phyloP scores from a whole-genome alignment of 2,329 filamentous ascomycete genomes.

The Colletotrichum paranaense region DNA sequence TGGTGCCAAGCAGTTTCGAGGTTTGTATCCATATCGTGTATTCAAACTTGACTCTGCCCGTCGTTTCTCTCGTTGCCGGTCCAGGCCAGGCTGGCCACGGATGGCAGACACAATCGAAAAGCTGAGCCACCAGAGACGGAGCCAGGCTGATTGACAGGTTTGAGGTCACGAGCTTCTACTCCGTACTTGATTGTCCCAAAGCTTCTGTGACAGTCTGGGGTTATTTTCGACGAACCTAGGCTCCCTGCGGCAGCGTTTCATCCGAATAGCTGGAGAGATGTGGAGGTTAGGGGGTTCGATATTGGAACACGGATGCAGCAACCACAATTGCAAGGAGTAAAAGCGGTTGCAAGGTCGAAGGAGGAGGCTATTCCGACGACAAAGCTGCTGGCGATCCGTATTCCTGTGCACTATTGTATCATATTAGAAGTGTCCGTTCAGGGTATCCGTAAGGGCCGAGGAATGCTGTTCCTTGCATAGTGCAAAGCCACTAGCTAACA shows the following conservation, averaged over 20 bases:
- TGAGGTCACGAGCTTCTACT: slow-evolving; percentile 8
- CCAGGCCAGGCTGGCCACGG: not conserved
- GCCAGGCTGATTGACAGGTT: slow-evolving; percentile 12
- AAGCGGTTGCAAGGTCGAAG: not conserved
- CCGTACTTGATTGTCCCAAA: slow-evolving; percentile 5
- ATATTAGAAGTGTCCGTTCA: not conserved
- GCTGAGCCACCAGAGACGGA: slow-evolving; percentile 4
- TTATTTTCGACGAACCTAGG: slow-evolving; percentile 17
- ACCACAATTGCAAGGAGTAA: not conserved
- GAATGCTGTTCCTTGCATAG: not conserved
- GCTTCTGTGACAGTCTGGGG: slow-evolving; percentile 20
- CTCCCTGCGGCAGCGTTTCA: slow-evolving; percentile 30
- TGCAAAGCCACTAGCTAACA: not conserved
- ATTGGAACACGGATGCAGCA: slow-evolving; percentile 6
- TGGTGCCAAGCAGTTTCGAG: slow-evolving; percentile 11
- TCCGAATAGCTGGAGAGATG: slow-evolving; percentile 31
- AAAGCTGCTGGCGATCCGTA: not conserved
- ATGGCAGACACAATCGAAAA: not conserved
- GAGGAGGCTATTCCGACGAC: not conserved
- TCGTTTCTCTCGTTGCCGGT: slow-evolving; percentile 4
- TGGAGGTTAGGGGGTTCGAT: slow-evolving; percentile 3
- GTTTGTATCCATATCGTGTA: slow-evolving; percentile 4
- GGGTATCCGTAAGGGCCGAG: not conserved
- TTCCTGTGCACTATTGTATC: not conserved
- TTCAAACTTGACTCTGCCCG: slow-evolving; percentile 12